Conservation (phyloP, 1,139 yeast species). For the Debaryomycetaceae sp. region DNA sequence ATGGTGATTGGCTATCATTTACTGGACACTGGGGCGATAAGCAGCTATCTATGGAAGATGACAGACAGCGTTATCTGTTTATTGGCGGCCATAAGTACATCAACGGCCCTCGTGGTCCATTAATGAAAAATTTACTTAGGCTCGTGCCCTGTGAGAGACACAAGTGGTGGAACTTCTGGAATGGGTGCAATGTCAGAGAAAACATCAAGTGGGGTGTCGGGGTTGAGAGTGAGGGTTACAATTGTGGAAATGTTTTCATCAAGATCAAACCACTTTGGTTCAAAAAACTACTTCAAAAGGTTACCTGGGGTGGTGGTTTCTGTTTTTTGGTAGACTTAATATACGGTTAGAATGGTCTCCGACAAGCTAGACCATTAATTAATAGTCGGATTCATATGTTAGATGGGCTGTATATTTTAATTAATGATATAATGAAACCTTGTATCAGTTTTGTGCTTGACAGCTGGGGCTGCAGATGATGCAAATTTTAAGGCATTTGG, state of each 20-base stretch:
- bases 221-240: slow-evolving; percentile 76
- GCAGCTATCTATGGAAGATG: slow-evolving; percentile 60
- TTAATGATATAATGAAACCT: not conserved
- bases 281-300: slow-evolving; percentile 40
- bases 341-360: slow-evolving; percentile 36
- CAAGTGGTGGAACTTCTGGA: slow-evolving; percentile 83
- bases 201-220: slow-evolving; percentile 83
- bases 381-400: no score
- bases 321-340: slow-evolving; percentile 60
- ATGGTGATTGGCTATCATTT: slow-evolving; percentile 76
- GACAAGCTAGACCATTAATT: not conserved
- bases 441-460: not conserved
- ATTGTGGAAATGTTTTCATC: slow-evolving; percentile 59
- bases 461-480: not conserved
- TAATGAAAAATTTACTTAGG: slow-evolving; percentile 69
- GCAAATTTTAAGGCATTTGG: not conserved
- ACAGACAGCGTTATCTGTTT: slow-evolving; percentile 73
- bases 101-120: slow-evolving; percentile 90
- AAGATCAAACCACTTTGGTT: slow-evolving; percentile 50
- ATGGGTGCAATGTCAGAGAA: slow-evolving; percentile 73
- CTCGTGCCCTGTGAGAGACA: slow-evolving; percentile 73
- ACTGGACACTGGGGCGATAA: slow-evolving; percentile 94
- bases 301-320: slow-evolving; percentile 71
- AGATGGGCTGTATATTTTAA: no score
- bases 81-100: slow-evolving; percentile 88